These are phyloP conservation scores for Cercospora sojina DNA, from an alignment of 2,329 filamentous ascomycete genomes.

Conservation along the genomic window DNA sequence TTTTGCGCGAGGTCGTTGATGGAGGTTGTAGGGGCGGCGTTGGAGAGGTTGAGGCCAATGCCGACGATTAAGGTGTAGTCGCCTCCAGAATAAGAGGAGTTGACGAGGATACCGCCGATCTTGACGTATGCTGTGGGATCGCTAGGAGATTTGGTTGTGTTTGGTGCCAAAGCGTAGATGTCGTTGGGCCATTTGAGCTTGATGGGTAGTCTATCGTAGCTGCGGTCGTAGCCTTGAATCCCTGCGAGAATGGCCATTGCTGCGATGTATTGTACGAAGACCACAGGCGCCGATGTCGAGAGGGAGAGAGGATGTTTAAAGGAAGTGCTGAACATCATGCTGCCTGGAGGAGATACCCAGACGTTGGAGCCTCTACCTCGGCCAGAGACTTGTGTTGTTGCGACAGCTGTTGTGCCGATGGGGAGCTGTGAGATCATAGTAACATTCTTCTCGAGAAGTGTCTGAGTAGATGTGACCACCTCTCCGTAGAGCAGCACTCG, in stretches of 20 bases:
- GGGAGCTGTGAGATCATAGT: slow-evolving; percentile 73
- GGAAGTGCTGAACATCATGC: slow-evolving; percentile 82
- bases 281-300: slow-evolving; percentile 70
- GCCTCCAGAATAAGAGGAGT: slow-evolving; percentile 74
- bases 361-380: slow-evolving; percentile 88
- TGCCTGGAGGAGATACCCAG: slow-evolving; percentile 87
- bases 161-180: slow-evolving; percentile 54
- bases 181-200: slow-evolving; percentile 98
- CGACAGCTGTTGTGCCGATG: slow-evolving; percentile 81
- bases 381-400: slow-evolving; percentile 83
- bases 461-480: slow-evolving; percentile 91
- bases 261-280: slow-evolving; percentile 91
- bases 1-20: slow-evolving; percentile 66
- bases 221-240: slow-evolving; percentile 72
- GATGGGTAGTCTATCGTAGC: slow-evolving; percentile 73
- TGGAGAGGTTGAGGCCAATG: slow-evolving; percentile 82
- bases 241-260: slow-evolving; percentile 84
- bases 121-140: slow-evolving; percentile 80
- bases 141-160: slow-evolving; percentile 31
- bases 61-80: slow-evolving; percentile 84
- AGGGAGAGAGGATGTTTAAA: slow-evolving; percentile 78
- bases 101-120: slow-evolving; percentile 89
- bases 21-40: slow-evolving; percentile 81
- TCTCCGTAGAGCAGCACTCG: slow-evolving; percentile 80
- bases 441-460: slow-evolving; percentile 88